Conservation (phyloP, 2,329 filamentous ascomycete species). For the Waltergamsia citrina region DNA sequence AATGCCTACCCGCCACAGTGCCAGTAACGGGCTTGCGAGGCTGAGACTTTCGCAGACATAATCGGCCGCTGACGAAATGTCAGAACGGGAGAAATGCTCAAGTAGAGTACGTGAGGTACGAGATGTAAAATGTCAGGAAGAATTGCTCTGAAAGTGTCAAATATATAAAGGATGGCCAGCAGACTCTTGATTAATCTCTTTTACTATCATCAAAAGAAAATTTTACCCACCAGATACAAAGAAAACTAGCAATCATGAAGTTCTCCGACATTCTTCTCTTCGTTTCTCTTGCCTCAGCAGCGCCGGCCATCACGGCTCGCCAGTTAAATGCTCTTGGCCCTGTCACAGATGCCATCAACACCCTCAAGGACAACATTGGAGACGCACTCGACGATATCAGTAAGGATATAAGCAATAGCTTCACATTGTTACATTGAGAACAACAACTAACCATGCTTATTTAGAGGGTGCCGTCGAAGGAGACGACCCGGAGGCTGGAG, state of each 20-base stretch:
- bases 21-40: no score
- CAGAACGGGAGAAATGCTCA: no score
- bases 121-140: no score
- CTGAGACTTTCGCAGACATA: no score
- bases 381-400: neutral
- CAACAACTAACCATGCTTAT: no score
- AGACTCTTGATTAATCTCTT: neutral
- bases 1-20: no score
- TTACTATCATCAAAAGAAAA: neutral
- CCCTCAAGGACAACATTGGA: conserved; percentile 2
- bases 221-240: neutral
- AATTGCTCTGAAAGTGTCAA: neutral
- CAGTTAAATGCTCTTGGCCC: conserved; percentile 3
- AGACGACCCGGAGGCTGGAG: no score
- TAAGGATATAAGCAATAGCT: conserved; percentile 3
- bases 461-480: no score
- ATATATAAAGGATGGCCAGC: neutral
- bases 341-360: conserved; percentile 1
- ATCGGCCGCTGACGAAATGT: no score
- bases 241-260: conserved; percentile 1
- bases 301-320: conserved; percentile 1
- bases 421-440: no score
- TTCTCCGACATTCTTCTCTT: neutral
- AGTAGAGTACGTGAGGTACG: no score
- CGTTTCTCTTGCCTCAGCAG: neutral